A percentile compares a stretch with the other conserved stretches of the same genome.
Conservation (phyloP, 164 flowering plant genomes). For the Chimonanthus praecox region DNA sequence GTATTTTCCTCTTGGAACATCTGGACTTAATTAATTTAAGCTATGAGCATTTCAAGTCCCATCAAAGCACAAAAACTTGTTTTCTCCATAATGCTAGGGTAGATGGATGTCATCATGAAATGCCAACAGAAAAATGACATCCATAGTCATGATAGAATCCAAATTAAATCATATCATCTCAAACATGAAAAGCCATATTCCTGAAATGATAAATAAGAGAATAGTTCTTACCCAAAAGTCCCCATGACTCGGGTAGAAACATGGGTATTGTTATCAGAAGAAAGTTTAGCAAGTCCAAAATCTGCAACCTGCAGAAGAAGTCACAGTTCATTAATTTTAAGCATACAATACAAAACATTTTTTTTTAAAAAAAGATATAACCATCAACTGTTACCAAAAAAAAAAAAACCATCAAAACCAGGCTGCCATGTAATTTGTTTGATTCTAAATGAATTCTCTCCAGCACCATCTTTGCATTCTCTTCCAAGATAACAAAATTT, state of each 20-base stretch:
- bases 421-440: neutral
- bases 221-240: slow-evolving; percentile 69
- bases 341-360: neutral
- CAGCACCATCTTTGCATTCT: neutral
- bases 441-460: neutral
- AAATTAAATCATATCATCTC: too few species aligned
- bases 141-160: too few species aligned
- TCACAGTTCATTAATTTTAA: neutral
- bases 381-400: neutral
- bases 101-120: too few species aligned
- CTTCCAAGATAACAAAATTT: too few species aligned
- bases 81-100: too few species aligned
- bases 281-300: slow-evolving; percentile 90
- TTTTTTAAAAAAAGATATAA: neutral
- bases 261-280: slow-evolving; percentile 83
- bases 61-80: too few species aligned
- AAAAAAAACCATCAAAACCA: neutral
- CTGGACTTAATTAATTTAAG: too few species aligned
- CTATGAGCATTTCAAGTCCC: too few species aligned
- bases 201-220: neutral
- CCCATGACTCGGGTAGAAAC: slow-evolving; percentile 98
- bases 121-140: too few species aligned
- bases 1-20: too few species aligned
- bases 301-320: slow-evolving; percentile 78
- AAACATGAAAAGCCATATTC: too few species aligned